Conservation (phyloP, 2,329 filamentous ascomycete species). For the Fusarium sp. region DNA sequence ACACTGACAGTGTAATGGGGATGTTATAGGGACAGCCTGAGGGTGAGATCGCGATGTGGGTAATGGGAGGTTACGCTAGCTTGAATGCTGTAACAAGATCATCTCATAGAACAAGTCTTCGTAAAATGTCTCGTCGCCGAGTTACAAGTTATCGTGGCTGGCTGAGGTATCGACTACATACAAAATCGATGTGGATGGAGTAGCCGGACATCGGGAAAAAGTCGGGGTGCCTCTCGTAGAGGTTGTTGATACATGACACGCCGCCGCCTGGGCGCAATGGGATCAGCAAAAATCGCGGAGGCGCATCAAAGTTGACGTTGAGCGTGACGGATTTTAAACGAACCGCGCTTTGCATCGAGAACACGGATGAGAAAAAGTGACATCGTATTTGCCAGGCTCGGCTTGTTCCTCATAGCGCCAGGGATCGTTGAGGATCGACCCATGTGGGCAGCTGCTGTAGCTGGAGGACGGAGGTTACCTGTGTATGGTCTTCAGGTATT, state of each 20-base stretch:
- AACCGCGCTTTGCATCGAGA: not conserved
- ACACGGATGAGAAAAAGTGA: not conserved
- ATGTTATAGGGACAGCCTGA: not conserved
- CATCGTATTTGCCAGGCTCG: not conserved
- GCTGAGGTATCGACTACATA: not conserved
- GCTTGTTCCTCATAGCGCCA: not conserved
- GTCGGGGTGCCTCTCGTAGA: conserved; percentile 1
- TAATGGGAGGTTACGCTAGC: not conserved
- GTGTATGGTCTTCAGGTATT: conserved; percentile 13
- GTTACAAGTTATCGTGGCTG: not conserved
- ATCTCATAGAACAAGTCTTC: not conserved
- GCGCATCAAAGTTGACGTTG: not conserved
- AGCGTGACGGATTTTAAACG: not conserved
- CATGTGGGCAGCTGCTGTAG: not conserved
- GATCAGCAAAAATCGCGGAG: too few relatives aligned
- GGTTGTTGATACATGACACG: not conserved
- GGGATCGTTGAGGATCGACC: not conserved
- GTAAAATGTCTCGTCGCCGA: conserved; percentile 11
- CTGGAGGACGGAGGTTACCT: conserved; percentile 14
- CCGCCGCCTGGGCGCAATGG: not conserved
- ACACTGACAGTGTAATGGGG: too few relatives aligned
- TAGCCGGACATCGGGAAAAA: not conserved
- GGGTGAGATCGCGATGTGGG: not conserved
- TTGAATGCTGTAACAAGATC: not conserved
- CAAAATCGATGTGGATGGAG: conserved; percentile 1